Base-by-base conservation (phyloP, 2,329 filamentous ascomycete genomes). In the Arthrobotrys entomopaga region DNA sequence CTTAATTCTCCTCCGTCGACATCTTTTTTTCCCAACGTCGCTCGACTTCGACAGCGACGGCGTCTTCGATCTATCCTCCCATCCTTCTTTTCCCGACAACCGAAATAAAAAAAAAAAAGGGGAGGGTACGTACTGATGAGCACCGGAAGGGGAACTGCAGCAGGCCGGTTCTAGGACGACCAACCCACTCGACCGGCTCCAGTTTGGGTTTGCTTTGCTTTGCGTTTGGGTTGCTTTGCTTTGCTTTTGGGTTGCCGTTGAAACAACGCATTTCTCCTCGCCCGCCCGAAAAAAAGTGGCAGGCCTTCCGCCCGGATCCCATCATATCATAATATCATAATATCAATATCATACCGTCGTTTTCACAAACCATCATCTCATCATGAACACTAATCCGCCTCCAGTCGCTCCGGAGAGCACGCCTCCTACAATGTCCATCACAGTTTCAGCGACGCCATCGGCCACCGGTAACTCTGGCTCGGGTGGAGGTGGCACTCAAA, bases 401-500 rank as follows among this genome's bases (percentile, higher is more conserved):
- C 26, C 7, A 5, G 50, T 61, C 22, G 20, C 24, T 13, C 43
- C 43, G 24, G 46, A 38, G 43, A 50, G 22, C 13, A 46, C 70
- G 54, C 53, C 78, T 48, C 66, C 79, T 19, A 60, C 77, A n/a
- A 43, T 78, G 16, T 63, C 77, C 43, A 76, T 80, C 67, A 53
- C 70, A 29, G 65, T 61, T 19, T n/a, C 49, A 54, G 43, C 46
- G 49, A 78, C 53, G 58, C 73, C 65, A 65, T 64, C 80, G 22
- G 77, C 76, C 76, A 71, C 77, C 11, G 81, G 81, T 22, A 79
- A 79, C 64, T 79, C 80, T 52, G 81, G 80, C 53, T 81, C 49
- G 26, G 60, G 70, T 3, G 63, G 80, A 26, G 82, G 83, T 38
- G 79, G 81, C 76, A 84, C 84, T 40, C 90, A 88, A 50, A 91